Evolutionary conservation across 78 protist genomes (phyloP).

Genomic region (Paratrimastix pyriformis): DNA sequence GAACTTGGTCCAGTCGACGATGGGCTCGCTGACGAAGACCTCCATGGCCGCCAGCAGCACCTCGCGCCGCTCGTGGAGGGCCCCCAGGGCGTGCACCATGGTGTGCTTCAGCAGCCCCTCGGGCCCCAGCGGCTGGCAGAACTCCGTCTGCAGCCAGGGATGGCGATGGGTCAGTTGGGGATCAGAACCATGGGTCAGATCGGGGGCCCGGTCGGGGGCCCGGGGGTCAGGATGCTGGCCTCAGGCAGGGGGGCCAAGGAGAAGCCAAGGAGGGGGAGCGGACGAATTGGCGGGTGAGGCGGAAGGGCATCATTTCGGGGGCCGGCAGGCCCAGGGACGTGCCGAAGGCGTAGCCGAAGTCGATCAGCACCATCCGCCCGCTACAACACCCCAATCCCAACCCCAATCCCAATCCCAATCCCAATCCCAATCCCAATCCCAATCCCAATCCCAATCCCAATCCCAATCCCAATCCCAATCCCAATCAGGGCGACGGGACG

Average conservation of each 20-base stretch:
- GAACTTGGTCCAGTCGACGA: slow-evolving; percentile 59
- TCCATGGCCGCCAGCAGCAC: slow-evolving; percentile 46
- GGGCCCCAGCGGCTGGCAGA: slow-evolving; percentile 50
- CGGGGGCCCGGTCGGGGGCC: too few species aligned
- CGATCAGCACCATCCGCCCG: slow-evolving; percentile 79
- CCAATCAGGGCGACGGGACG: too few species aligned
- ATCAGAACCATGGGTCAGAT: slow-evolving; percentile 13
- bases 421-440: slow-evolving; percentile 4
- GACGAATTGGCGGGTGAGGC: slow-evolving; percentile 68
- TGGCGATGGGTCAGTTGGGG: too few species aligned
- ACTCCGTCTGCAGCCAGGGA: not conserved
- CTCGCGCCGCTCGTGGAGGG: not conserved
- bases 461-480: slow-evolving; percentile 8
- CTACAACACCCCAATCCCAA: slow-evolving; percentile 19
- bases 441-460: slow-evolving; percentile 11
- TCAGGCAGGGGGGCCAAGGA: slow-evolving; percentile 8
- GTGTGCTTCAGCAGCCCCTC: slow-evolving; percentile 45
- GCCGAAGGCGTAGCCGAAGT: slow-evolving; percentile 93
- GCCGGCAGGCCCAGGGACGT: slow-evolving; percentile 70
- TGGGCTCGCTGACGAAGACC: slow-evolving; percentile 76
- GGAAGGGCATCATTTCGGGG: slow-evolving; percentile 89
- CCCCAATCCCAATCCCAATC: slow-evolving; percentile 8
- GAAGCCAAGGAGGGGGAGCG: not conserved
- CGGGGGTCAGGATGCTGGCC: not conserved
- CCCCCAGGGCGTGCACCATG: slow-evolving; percentile 34